Base-by-base conservation (phyloP, 257 asterid genomes). In the Nemophila menziesii region DNA sequence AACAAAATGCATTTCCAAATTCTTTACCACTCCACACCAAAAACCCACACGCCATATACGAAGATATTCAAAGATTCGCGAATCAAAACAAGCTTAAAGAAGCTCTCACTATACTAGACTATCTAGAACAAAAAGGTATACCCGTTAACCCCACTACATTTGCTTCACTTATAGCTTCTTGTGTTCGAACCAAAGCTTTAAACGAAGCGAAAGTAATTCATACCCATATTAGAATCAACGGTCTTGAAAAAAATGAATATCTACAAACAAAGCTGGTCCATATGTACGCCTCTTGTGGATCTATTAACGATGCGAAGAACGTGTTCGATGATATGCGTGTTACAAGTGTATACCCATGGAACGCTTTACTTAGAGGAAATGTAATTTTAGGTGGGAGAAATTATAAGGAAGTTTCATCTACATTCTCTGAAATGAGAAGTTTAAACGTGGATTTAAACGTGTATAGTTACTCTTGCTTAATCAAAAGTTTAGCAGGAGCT, bases 351-450 rank as follows among this genome's bases (percentile, higher is more conserved):
- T 80, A 76, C 37, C 82, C 95, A 9, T 89, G 98, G 96, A 89
- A 89, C 34, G 98, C 96, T 1, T 64, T 84, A 59, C 95, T 84
- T 26, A 74, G 93, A 78, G 98, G 98, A 4, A 80, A 68, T 58
- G 93, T 89, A 47, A 48, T 84, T 39, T 21, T 64, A 68, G 98
- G 98, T 26, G 65, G 69, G 44, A 71, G 70, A 8, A 72, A 63
- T 16, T 49, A 76, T 60, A 48, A 45, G 2, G 87, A 81, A 16
- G 74, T 72, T 9, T 42, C 75, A 57, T 66, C 50, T 29, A 67
- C 87, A 0, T 78, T 80, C 53, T 58, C 48, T 15, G 87, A 78
- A 53, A 89, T 85, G 98, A 54, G 89, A 45, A 71, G 57, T 34
- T 54, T 66, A n/a, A 87, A 85, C n/a, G 74, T 89, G 45, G 86